Evolutionary conservation across 2,329 filamentous ascomycete species (phyloP).

Genomic region (Ampelomyces quisqualis): DNA sequence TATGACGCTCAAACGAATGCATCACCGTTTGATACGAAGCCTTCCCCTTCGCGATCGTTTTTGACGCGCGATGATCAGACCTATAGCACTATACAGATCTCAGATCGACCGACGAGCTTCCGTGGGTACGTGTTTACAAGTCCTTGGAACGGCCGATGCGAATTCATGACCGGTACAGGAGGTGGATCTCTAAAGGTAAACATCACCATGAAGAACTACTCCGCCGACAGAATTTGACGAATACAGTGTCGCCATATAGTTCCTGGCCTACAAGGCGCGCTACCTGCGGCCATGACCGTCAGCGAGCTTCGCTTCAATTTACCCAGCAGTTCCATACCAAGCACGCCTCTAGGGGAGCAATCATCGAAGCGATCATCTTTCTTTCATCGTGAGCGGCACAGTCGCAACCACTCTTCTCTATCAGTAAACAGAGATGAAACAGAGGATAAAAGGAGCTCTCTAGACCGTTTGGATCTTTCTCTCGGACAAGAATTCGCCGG

Average conservation of each 20-base stretch:
- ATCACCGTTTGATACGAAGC: conserved; percentile 16
- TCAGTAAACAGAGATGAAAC: conserved; percentile 21
- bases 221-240: conserved; percentile 8
- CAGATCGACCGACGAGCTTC: conserved; percentile 56
- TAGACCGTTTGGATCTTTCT: conserved; percentile 65
- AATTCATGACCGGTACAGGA: conserved; percentile 75
- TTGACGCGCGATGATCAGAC: conserved; percentile 28
- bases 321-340: conserved; percentile 54
- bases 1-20: conserved; percentile 15
- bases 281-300: conserved; percentile 53
- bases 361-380: conserved; percentile 38
- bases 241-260: conserved; percentile 67
- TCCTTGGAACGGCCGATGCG: conserved; percentile 84
- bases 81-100: conserved; percentile 38
- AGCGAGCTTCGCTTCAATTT: conserved; percentile 92
- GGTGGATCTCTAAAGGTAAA: conserved; percentile 66
- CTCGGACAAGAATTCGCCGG: conserved; percentile 82
- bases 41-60: conserved; percentile 18
- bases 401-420: conserved; percentile 32
- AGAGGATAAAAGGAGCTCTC: conserved; percentile 32
- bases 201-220: not conserved
- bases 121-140: conserved; percentile 72
- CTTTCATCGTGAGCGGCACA: conserved; percentile 34
- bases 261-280: conserved; percentile 46
- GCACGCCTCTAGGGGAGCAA: conserved; percentile 36